Conservation (phyloP, 73 alveolate genomes). For the Blepharisma stoltei region DNA sequence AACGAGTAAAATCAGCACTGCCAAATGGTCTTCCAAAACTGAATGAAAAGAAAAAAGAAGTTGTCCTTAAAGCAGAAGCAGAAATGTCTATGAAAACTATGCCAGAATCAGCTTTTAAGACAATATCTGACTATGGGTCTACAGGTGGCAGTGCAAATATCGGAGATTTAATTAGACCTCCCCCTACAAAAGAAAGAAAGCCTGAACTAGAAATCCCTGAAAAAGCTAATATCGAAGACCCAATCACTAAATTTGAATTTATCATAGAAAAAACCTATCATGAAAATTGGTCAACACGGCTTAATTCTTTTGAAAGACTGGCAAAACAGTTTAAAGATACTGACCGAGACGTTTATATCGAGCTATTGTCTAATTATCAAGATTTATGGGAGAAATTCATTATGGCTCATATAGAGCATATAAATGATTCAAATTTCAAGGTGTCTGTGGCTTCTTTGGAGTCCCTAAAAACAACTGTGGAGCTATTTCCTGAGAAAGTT, state of each 20-base stretch:
- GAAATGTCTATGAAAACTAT: not conserved
- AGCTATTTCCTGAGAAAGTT: constrained; percentile 37
- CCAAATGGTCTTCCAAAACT: not conserved
- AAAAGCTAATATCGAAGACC: not conserved
- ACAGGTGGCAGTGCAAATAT: not conserved
- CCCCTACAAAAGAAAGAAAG: not conserved
- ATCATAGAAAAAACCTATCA: not conserved
- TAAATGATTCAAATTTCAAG: constrained; percentile 31
- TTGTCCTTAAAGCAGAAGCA: not conserved
- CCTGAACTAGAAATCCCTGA: not conserved
- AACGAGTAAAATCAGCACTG: not conserved
- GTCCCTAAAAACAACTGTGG: constrained; percentile 17
- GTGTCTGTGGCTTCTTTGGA: constrained; percentile 24
- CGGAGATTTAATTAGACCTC: not conserved
- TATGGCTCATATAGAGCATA: constrained; percentile 34
- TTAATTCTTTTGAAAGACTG: constrained; percentile 12
- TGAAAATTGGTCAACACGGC: constrained; percentile 17
- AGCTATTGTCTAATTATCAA: not conserved
- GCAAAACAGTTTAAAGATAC: not conserved
- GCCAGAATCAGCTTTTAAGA: not conserved
- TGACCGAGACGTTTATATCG: constrained; percentile 13
- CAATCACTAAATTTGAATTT: not conserved
- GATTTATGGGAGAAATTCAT: constrained; percentile 31
- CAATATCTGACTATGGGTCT: not conserved
- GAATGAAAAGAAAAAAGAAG: not conserved